Evolutionary conservation across 768 basidiomycete species (phyloP).

Genomic region (Leucosporidium yakuticum): DNA sequence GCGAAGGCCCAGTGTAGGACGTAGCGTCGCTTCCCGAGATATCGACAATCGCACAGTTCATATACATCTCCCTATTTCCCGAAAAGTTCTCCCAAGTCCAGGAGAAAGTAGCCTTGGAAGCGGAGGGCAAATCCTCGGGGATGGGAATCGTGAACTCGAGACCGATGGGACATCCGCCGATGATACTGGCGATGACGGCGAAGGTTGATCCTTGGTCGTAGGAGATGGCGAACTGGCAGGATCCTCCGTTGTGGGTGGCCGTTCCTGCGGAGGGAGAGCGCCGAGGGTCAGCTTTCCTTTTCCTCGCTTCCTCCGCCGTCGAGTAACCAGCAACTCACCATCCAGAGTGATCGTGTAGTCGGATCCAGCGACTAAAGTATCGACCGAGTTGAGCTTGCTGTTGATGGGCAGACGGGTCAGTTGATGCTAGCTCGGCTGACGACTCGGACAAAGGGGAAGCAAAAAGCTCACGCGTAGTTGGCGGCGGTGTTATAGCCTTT

Average conservation of each 20-base stretch:
- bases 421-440: not conserved
- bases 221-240: slow-evolving; percentile 45
- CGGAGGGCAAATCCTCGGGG: slow-evolving; percentile 40
- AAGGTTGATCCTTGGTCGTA: slow-evolving; percentile 47
- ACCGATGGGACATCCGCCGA: slow-evolving; percentile 44
- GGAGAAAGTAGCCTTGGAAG: slow-evolving; percentile 42
- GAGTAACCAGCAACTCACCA: not conserved
- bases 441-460: slow-evolving; percentile 38
- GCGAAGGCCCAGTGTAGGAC: slow-evolving; percentile 27
- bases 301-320: not conserved
- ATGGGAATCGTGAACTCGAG: slow-evolving; percentile 40
- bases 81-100: slow-evolving; percentile 47
- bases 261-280: slow-evolving; percentile 26
- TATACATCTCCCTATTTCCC: slow-evolving; percentile 11
- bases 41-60: slow-evolving; percentile 25
- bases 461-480: not conserved
- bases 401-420: slow-evolving; percentile 23
- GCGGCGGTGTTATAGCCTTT: slow-evolving; percentile 34
- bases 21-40: slow-evolving; percentile 3
- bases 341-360: slow-evolving; percentile 39
- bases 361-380: slow-evolving; percentile 41
- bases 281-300: not conserved
- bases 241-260: slow-evolving; percentile 45
- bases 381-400: slow-evolving; percentile 37
- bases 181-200: slow-evolving; percentile 42